A percentile compares a stretch with the other conserved stretches of the same genome.
These are phyloP conservation scores for Pseudogymnoascus sp. DNA, from an alignment of 2,329 filamentous ascomycete genomes.

Conservation along the genomic window DNA sequence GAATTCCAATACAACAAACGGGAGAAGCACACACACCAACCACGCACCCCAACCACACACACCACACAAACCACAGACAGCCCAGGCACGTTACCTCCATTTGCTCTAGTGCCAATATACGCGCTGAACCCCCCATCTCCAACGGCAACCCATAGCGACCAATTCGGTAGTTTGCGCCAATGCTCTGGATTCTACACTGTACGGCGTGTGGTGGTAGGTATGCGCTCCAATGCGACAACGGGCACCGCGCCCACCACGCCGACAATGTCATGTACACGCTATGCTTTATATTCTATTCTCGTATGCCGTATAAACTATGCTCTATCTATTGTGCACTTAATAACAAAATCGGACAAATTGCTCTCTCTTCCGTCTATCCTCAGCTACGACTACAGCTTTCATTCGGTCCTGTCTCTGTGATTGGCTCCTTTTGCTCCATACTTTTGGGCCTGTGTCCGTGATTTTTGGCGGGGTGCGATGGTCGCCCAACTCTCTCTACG, in stretches of 20 bases:
- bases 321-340: background rate
- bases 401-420: background rate
- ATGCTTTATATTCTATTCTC: background rate
- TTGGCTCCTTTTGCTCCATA: background rate
- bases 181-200: background rate
- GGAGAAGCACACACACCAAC: background rate
- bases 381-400: background rate
- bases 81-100: background rate
- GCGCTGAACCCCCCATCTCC: background rate
- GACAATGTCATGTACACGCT: background rate
- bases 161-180: background rate
- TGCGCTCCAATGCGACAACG: background rate
- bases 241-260: background rate
- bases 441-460: too few species aligned
- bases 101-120: background rate
- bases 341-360: background rate
- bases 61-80: background rate
- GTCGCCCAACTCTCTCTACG: background rate
- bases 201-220: background rate
- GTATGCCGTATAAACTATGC: background rate
- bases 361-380: background rate
- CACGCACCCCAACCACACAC: background rate
- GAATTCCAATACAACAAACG: background rate
- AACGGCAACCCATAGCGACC: background rate
- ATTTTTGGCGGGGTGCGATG: slow-evolving; percentile 6